Conservation (phyloP, 2,329 filamentous ascomycete species). For the Nigrograna mackinnonii region DNA sequence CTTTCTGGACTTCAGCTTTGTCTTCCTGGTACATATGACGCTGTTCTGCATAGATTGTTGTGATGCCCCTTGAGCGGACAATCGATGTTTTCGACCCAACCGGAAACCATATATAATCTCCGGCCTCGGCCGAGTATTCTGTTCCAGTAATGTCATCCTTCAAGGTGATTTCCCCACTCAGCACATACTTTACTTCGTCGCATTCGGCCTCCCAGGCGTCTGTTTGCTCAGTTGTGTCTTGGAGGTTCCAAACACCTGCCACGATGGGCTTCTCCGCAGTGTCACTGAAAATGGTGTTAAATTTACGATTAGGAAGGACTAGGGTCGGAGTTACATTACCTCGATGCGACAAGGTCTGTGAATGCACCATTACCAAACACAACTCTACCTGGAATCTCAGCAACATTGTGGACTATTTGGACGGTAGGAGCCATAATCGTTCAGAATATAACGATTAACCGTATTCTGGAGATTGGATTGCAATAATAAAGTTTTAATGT, state of each 20-base stretch:
- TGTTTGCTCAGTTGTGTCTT: not conserved
- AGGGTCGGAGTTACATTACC: too few relatives aligned
- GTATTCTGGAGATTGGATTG: too few relatives aligned
- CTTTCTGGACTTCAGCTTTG: not conserved
- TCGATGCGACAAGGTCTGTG: not conserved
- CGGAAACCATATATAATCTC: not conserved
- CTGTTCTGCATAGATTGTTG: not conserved
- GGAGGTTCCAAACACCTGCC: not conserved
- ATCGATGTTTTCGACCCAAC: not conserved
- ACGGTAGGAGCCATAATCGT: not conserved
- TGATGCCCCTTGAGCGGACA: not conserved
- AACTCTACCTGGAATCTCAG: not conserved
- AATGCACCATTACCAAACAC: not conserved
- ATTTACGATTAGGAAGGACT: too few relatives aligned
- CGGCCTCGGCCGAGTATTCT: not conserved
- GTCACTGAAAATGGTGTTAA: too few relatives aligned
- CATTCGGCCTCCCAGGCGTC: not conserved
- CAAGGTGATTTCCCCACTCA: not conserved
- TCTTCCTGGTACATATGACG: not conserved
- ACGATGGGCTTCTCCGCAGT: not conserved
- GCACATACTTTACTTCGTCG: not conserved
- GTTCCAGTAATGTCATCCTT: not conserved
- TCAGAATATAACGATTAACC: too few relatives aligned
- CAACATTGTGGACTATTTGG: not conserved
- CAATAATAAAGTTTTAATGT: too few relatives aligned